Evolutionary conservation across 2,329 filamentous ascomycete genomes (phyloP).

Genomic region (Chrysoporthe austroafricana): DNA sequence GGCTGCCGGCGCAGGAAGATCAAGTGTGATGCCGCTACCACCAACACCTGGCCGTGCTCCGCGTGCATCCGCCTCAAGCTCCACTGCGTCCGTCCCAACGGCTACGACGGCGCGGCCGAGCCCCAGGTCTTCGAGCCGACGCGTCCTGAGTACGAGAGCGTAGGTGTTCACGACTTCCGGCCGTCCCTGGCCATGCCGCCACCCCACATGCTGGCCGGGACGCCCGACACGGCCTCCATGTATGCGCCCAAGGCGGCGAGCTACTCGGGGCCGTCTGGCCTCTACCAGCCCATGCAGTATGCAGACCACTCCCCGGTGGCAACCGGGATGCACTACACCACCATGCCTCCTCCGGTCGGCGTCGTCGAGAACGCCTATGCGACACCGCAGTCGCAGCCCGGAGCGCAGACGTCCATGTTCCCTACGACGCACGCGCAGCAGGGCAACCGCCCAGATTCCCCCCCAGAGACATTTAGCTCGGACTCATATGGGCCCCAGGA

Average conservation of each 20-base stretch:
- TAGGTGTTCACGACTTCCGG: constrained; percentile 50
- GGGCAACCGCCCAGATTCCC: constrained; percentile 45
- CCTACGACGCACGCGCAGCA: constrained; percentile 56
- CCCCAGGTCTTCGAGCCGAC: constrained; percentile 50
- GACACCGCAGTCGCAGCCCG: constrained; percentile 22
- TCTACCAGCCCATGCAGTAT: constrained; percentile 55
- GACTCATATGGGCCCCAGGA: constrained; percentile 72
- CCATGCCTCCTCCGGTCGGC: constrained; percentile 52
- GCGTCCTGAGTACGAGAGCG: constrained; percentile 46
- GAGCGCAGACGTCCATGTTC: constrained; percentile 51
- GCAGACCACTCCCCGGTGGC: constrained; percentile 49
- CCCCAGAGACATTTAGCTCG: constrained; percentile 58
- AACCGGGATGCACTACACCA: constrained; percentile 57
- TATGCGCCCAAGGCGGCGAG: constrained; percentile 51
- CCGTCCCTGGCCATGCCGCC: constrained; percentile 56
- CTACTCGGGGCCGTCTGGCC: constrained; percentile 50
- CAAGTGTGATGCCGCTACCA: constrained; percentile 95
- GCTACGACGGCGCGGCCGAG: constrained; percentile 66
- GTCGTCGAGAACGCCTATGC: constrained; percentile 57
- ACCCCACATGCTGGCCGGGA: constrained; percentile 47
- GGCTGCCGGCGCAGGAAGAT: constrained; percentile 95
- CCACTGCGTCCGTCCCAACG: constrained; percentile 87
- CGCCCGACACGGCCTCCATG: constrained; percentile 47
- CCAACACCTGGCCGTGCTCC: constrained; percentile 96
- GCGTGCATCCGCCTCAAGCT: constrained; percentile 91